Evolutionary conservation across 345 rosid species (phyloP), one percentile per base, ranked within the genome.

Genomic region (Theobroma cacao): DNA sequence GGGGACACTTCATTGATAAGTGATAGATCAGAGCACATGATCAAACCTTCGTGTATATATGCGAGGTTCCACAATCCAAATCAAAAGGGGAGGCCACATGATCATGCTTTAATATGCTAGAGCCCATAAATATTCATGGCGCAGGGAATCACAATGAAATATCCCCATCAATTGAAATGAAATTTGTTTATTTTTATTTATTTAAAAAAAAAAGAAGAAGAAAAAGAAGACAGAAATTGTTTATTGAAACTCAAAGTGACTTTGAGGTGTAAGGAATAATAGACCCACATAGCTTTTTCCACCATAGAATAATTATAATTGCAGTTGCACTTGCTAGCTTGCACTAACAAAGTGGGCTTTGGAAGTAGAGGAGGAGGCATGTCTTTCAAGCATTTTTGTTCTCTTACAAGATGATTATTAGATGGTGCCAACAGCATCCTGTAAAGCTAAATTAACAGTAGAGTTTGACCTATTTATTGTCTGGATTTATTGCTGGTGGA

Each of bases 261-360:
- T 79, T 83, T 77, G 80, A 83, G 81, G 84, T 76, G 80, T 67
- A 79, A 77, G 85, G 85, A 85, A 85, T 86, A 74, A 79, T 67
- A 83, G 89, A 79, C 87, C 91, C 86, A 80, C 89, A 79, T 13
- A 77, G 69, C 76, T 69, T 31, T 80, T 83, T 80, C 85, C 78
- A 82, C 88, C 82, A 18, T 67, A 65, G 85, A 86, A 88, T 86
- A 85, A 80, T 71, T 65, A 73, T 70, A 61, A 76, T 43, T 68
- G 55, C 55, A 68, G 50, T 66, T 80, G 86, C 83, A 86, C 40
- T 80, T 80, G 68, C 36, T 75, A 55, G 74, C 75, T 78, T 81
- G 80, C 85, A 80, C 81, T 78, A 75, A 36, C 82, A 72, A 58
- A 85, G 88, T 85, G 86, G 87, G 80, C 20, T 41, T 77, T 31